Evolutionary conservation across 208 protist genomes (phyloP).

Genomic region (Tritrichomonas foetus): DNA sequence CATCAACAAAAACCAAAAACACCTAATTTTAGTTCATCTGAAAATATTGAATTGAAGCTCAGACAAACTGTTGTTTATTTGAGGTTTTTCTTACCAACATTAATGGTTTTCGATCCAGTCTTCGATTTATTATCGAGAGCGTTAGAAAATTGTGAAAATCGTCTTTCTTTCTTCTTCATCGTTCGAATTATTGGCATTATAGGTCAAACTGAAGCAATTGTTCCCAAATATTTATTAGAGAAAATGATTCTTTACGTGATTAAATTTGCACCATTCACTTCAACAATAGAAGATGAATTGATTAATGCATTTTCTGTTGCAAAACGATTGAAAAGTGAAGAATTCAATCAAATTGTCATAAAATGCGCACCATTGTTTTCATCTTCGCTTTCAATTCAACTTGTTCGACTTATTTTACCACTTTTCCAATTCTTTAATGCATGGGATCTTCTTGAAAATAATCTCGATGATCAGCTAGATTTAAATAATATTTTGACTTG

Average conservation of each 20-base stretch:
- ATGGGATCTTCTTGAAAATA: neutral
- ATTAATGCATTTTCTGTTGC: neutral
- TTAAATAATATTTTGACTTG: neutral
- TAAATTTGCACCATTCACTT: neutral
- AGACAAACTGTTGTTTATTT: too few species aligned
- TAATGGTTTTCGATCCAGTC: too few species aligned
- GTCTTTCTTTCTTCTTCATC: too few species aligned
- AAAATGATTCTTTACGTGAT: neutral
- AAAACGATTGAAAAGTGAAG: neutral
- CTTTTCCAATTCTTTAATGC: neutral
- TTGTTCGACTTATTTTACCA: neutral
- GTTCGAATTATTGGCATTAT: too few species aligned
- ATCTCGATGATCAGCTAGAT: neutral
- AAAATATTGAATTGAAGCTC: too few species aligned
- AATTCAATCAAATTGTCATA: neutral
- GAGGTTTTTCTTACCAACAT: too few species aligned
- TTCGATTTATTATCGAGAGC: too few species aligned
- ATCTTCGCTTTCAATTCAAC: neutral
- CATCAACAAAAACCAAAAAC: too few species aligned
- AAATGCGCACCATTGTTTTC: neutral
- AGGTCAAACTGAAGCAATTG: too few species aligned
- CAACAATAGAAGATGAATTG: neutral
- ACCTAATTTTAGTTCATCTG: too few species aligned
- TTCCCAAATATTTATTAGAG: neutral
- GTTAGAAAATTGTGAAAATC: too few species aligned